Conservation (phyloP, 2,329 filamentous ascomycete species). For the Penicillium crustosum region DNA sequence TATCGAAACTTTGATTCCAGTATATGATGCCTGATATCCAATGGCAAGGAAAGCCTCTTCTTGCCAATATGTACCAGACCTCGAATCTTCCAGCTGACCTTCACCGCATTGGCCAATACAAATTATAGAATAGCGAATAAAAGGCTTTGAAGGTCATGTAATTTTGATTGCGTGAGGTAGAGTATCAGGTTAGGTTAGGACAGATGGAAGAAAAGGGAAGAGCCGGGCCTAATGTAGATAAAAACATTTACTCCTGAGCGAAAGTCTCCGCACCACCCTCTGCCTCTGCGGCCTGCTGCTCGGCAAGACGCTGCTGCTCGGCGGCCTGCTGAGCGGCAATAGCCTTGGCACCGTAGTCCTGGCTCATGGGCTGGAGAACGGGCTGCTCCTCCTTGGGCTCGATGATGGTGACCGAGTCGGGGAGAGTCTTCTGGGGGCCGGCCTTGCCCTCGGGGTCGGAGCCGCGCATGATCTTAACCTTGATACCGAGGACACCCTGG, state of each 20-base stretch:
- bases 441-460: conserved; percentile 99
- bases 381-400: conserved; percentile 99
- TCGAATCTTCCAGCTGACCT: background rate
- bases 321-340: conserved; percentile 59
- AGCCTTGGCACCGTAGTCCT: conserved; percentile 98
- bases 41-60: background rate
- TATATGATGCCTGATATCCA: background rate
- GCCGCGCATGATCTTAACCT: conserved; percentile 99
- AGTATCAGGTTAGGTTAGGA: conserved; percentile 37
- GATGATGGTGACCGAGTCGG: conserved; percentile 98
- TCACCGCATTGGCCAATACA: background rate
- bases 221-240: conserved; percentile 28
- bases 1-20: background rate
- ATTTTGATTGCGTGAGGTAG: conserved; percentile 42
- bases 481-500: conserved; percentile 99
- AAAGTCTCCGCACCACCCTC: conserved; percentile 47
- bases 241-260: conserved; percentile 48
- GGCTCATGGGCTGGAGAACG: conserved; percentile 90
- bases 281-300: conserved; percentile 55
- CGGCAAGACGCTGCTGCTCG: conserved; percentile 57
- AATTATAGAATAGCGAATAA: conserved; percentile 1
- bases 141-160: conserved; percentile 28
- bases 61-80: background rate
- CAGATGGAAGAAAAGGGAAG: conserved; percentile 29
- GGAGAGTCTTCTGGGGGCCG: conserved; percentile 93